Evolutionary conservation across 208 protist genomes (phyloP).

Genomic region (Leishmania gerbilli): DNA sequence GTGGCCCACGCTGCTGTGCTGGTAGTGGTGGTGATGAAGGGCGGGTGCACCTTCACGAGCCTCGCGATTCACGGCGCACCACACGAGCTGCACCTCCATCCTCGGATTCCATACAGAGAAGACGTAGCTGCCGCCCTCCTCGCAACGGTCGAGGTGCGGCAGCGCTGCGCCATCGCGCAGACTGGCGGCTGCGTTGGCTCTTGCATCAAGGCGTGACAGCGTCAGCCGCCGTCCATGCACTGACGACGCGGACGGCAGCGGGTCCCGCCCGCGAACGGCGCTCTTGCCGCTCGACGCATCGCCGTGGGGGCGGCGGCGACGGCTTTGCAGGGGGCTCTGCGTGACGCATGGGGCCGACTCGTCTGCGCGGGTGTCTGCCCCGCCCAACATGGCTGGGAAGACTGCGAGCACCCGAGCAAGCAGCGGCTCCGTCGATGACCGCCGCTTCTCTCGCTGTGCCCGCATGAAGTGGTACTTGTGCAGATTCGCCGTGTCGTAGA

Average conservation of each 20-base stretch:
- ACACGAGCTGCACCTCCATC: constrained; percentile 60
- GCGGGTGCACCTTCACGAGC: constrained; percentile 34
- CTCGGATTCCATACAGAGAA: constrained; percentile 75
- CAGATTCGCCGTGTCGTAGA: constrained; percentile 58
- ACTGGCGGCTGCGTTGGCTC: background rate
- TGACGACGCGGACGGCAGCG: background rate
- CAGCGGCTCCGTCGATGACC: constrained; percentile 42
- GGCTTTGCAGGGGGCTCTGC: constrained; percentile 4
- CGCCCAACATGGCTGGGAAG: background rate
- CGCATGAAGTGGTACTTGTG: constrained; percentile 79
- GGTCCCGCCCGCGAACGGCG: background rate
- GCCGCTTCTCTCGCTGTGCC: constrained; percentile 50
- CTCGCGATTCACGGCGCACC: constrained; percentile 65
- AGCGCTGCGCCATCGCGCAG: background rate
- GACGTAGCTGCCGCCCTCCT: constrained; percentile 67
- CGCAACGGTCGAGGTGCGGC: constrained; percentile 37
- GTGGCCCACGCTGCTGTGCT: background rate
- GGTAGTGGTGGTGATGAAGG: constrained; percentile 17
- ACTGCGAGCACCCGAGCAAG: constrained; percentile 23
- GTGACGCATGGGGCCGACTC: background rate
- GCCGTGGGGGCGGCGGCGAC: background rate
- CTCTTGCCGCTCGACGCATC: background rate
- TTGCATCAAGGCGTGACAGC: background rate
- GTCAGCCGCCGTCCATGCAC: background rate
- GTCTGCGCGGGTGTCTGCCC: background rate